phyloP scores from a whole-genome alignment of 2,329 filamentous ascomycete genomes.

The Simplicillium sp. region DNA sequence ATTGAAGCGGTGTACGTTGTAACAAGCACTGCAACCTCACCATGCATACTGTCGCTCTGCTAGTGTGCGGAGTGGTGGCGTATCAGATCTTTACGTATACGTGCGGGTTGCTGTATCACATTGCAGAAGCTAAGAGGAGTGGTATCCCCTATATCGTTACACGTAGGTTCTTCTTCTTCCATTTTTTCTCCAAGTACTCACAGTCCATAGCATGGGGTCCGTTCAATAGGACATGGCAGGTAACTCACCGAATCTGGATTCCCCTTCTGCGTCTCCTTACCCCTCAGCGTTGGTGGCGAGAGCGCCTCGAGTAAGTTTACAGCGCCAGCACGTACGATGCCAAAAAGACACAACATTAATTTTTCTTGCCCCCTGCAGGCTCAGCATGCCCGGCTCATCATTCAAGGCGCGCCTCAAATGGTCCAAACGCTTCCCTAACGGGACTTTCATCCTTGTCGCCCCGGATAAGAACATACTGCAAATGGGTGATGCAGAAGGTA shows the following conservation, averaged over 20 bases:
- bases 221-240: slow-evolving; percentile 44
- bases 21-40: no score
- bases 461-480: slow-evolving; percentile 43
- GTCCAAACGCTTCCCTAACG: slow-evolving; percentile 52
- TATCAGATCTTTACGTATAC: slow-evolving; percentile 22
- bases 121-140: slow-evolving; percentile 38
- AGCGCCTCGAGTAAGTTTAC: slow-evolving; percentile 48
- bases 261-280: slow-evolving; percentile 48
- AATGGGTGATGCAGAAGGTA: slow-evolving; percentile 54
- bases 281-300: slow-evolving; percentile 36
- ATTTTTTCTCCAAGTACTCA: slow-evolving; percentile 6
- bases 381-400: slow-evolving; percentile 50
- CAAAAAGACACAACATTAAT: no score
- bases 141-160: slow-evolving; percentile 43
- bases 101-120: slow-evolving; percentile 30
- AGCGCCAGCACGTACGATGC: neutral
- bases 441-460: slow-evolving; percentile 50
- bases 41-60: slow-evolving; percentile 25
- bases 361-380: no score
- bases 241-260: slow-evolving; percentile 43
- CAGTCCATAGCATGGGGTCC: slow-evolving; percentile 32
- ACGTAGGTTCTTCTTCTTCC: slow-evolving; percentile 30
- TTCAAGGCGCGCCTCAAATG: slow-evolving; percentile 46
- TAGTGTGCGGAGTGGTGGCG: slow-evolving; percentile 21
- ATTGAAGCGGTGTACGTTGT: no score